Evolutionary conservation across 176 grass and related monocot genomes (phyloP), one percentile per base, ranked within the genome.

Genomic region (Phyllostachys edulis): DNA sequence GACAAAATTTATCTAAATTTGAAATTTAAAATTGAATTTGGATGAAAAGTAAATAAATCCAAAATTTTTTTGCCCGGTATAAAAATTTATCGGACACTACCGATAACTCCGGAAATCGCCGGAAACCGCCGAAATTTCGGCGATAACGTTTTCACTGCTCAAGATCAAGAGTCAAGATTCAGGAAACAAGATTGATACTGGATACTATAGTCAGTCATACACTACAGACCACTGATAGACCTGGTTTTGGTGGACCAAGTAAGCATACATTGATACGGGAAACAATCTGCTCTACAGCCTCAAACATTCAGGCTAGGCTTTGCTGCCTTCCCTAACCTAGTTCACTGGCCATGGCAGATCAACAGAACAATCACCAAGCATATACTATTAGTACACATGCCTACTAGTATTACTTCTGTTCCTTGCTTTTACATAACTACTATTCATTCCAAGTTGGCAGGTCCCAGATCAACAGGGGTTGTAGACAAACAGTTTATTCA

Each of bases 401-500:
- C n/a, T n/a, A 57, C 20, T n/a, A 57, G 54, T 57, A 57, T 7
- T n/a, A 20, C 54, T 55, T 20, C 5, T 57, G 54, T 57, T 51
- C 49, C 49, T 51, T 51, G 49, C 49, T 16, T 51, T 51, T 51
- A 51, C 49, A 51, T 51, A 51, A 9, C 7, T 9, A 57, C 7
- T n/a, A 57, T n/a, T 57, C 2, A n/a, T n/a, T 57, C 54, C 54
- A 57, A 9, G 20, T n/a, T 57, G 20, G 54, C 54, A 57, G 18
- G 7, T 57, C 54, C 54, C 54, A 57, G 54, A 57, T 57, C 54
- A 57, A 57, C 54, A 21, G 20, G 20, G 7, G 54, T 8, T 8
- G 54, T 57, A 57, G 54, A 57, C 54, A 57, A 6, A 18, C 20
- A n/a, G 54, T 57, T 57, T n/a, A 63, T 81, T 89, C 51, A 94